These are phyloP conservation scores for Biscogniauxia sp. DNA, from an alignment of 2,329 filamentous ascomycete genomes.

Conservation along the genomic window DNA sequence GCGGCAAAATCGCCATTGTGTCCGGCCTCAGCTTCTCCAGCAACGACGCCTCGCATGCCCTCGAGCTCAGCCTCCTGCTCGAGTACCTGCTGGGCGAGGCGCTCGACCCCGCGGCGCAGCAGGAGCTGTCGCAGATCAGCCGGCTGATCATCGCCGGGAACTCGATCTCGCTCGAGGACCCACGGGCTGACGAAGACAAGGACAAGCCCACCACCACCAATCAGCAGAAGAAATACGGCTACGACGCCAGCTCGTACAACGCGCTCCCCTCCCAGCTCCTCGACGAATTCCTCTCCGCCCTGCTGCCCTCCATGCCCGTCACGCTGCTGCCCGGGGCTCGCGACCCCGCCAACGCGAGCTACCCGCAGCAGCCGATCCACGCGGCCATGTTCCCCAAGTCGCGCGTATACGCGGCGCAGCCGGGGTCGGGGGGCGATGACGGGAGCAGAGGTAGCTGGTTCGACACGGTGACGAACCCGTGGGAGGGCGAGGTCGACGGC, in stretches of 20 bases:
- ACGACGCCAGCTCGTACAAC: conserved; percentile 87
- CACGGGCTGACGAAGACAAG: conserved; percentile 33
- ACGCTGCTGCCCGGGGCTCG: conserved; percentile 81
- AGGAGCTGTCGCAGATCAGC: conserved; percentile 65
- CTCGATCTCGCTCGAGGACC: conserved; percentile 58
- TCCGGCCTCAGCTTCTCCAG: conserved; percentile 85
- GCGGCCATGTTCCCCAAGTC: conserved; percentile 82
- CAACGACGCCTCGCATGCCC: conserved; percentile 65
- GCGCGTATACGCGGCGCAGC: conserved; percentile 60
- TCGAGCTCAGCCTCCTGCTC: conserved; percentile 73
- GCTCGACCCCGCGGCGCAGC: conserved; percentile 58
- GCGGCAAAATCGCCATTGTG: conserved; percentile 73
- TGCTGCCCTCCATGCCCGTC: conserved; percentile 83
- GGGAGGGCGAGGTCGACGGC: conserved; percentile 86
- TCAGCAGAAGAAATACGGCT: conserved; percentile 80
- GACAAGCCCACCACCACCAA: conserved; percentile 37
- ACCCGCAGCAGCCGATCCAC: conserved; percentile 93
- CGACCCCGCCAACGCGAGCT: conserved; percentile 85
- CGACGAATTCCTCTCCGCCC: conserved; percentile 75
- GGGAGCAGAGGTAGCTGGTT: conserved; percentile 62
- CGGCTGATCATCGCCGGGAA: conserved; percentile 90
- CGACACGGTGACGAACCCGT: conserved; percentile 88
- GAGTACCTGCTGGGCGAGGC: conserved; percentile 89
- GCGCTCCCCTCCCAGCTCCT: conserved; percentile 78
- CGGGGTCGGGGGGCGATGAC: conserved; percentile 23